A percentile compares a stretch with the other conserved stretches of the same genome.
Conservation (phyloP, 164 flowering plant genomes). For the Hamamelis virginiana region DNA sequence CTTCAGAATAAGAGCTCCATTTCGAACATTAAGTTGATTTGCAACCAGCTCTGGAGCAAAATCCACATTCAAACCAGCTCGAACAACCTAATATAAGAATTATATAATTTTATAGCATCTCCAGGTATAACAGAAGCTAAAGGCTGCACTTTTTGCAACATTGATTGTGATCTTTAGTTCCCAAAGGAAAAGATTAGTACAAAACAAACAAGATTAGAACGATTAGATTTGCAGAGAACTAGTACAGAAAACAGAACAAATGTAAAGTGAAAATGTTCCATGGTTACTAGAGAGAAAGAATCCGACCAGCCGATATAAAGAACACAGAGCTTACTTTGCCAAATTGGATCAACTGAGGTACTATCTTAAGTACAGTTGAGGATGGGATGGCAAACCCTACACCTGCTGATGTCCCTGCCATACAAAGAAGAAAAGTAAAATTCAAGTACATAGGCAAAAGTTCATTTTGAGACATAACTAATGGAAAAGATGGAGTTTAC, state of each 20-base stretch:
- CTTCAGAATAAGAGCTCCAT: slow-evolving; percentile 86
- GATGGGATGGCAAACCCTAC: slow-evolving; percentile 98
- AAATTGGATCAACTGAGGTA: slow-evolving; percentile 85
- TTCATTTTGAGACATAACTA: neutral
- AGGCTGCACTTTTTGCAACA: neutral
- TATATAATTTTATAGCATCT: neutral
- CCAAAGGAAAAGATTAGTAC: neutral
- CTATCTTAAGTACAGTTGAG: slow-evolving; percentile 71
- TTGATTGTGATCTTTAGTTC: neutral
- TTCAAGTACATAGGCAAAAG: neutral
- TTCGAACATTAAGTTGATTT: slow-evolving; percentile 87
- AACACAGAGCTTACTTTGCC: slow-evolving; percentile 56
- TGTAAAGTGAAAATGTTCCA: neutral
- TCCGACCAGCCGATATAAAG: too few relatives aligned
- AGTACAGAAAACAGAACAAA: neutral
- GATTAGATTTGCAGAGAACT: neutral
- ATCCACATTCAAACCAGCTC: slow-evolving; percentile 81
- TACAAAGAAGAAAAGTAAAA: slow-evolving; percentile 5
- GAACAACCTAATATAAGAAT: slow-evolving; percentile 51
- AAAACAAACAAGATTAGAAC: neutral
- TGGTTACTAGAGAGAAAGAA: neutral
- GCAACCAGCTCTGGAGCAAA: slow-evolving; percentile 87
- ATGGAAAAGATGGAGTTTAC: neutral
- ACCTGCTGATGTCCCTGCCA: slow-evolving; percentile 89
- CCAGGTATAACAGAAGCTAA: neutral